Evolutionary conservation across 306 rosid genomes (phyloP).

Genomic region (Quercus aquifolioides): DNA sequence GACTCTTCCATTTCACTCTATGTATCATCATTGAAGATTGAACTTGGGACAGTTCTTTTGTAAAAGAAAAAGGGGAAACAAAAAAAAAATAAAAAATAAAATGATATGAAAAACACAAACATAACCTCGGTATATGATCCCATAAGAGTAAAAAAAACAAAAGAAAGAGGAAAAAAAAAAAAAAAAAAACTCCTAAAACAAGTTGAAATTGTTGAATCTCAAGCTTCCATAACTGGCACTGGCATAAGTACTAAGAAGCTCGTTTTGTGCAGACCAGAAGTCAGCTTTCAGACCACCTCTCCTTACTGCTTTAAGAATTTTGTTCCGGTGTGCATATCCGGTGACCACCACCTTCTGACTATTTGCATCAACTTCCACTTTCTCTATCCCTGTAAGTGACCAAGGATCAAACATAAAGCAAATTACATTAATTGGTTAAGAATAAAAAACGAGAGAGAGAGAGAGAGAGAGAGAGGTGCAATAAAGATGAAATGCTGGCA

Average conservation of each 20-base stretch:
- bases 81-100: neutral
- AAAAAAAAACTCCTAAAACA: slow-evolving; percentile 44
- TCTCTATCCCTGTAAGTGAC: slow-evolving; percentile 62
- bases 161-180: neutral
- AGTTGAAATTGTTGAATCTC: slow-evolving; percentile 52
- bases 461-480: neutral
- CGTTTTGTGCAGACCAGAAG: slow-evolving; percentile 88
- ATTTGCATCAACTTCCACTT: slow-evolving; percentile 77
- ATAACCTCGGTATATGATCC: neutral
- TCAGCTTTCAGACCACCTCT: slow-evolving; percentile 88
- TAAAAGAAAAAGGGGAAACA: neutral
- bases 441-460: too few species aligned
- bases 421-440: neutral
- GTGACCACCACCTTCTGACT: slow-evolving; percentile 74
- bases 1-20: slow-evolving; percentile 3
- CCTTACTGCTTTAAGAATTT: slow-evolving; percentile 76
- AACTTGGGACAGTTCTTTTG: slow-evolving; percentile 21
- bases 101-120: neutral
- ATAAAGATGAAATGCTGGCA: neutral
- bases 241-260: slow-evolving; percentile 69
- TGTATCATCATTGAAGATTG: slow-evolving; percentile 12
- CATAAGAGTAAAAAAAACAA: neutral
- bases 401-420: neutral
- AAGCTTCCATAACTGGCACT: slow-evolving; percentile 42
- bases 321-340: slow-evolving; percentile 76